Evolutionary conservation across 306 rosid species (phyloP).

Genomic region (Herpetospermum pedunculosum): DNA sequence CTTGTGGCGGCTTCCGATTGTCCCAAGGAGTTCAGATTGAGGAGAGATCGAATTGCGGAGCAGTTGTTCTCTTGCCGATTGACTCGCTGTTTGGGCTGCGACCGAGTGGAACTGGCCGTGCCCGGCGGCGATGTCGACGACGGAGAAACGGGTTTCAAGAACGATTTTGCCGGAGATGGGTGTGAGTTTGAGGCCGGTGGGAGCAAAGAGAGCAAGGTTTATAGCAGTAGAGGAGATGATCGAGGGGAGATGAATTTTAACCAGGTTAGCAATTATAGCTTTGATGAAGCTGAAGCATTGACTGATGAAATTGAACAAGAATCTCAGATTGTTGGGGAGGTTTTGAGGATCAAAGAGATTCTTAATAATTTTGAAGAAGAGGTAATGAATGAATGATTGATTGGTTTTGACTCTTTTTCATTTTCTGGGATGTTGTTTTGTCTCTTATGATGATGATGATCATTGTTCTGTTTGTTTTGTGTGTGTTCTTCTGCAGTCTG

Average conservation of each 20-base stretch:
- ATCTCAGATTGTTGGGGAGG: slow-evolving; percentile 48
- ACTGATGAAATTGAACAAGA: slow-evolving; percentile 78
- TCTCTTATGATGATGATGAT: background rate
- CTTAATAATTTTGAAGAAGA: slow-evolving; percentile 27
- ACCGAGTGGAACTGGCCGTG: slow-evolving; percentile 39
- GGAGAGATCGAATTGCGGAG: slow-evolving; percentile 78
- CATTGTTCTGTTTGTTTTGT: slow-evolving; percentile 19
- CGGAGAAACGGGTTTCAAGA: slow-evolving; percentile 22
- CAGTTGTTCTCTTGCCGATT: slow-evolving; percentile 38
- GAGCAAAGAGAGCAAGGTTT: slow-evolving; percentile 81
- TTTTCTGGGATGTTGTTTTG: background rate
- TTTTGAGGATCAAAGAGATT: slow-evolving; percentile 63
- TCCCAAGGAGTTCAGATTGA: slow-evolving; percentile 55
- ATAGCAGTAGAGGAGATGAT: slow-evolving; percentile 40
- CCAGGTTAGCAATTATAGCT: slow-evolving; percentile 44
- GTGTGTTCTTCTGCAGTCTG: slow-evolving; percentile 43
- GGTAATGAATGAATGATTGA: too few species aligned
- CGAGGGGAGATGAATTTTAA: slow-evolving; percentile 32
- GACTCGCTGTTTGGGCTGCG: slow-evolving; percentile 63
- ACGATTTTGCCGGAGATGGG: slow-evolving; percentile 26
- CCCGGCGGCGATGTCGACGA: slow-evolving; percentile 19
- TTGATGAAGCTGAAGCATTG: slow-evolving; percentile 81
- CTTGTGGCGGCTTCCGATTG: slow-evolving; percentile 83
- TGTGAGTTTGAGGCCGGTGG: slow-evolving; percentile 46
- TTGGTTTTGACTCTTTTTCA: background rate